A percentile compares a stretch with the other conserved stretches of the same genome.
Evolutionary conservation across 257 asterid species (phyloP).

Genomic region (Solanum lycopersicoides): DNA sequence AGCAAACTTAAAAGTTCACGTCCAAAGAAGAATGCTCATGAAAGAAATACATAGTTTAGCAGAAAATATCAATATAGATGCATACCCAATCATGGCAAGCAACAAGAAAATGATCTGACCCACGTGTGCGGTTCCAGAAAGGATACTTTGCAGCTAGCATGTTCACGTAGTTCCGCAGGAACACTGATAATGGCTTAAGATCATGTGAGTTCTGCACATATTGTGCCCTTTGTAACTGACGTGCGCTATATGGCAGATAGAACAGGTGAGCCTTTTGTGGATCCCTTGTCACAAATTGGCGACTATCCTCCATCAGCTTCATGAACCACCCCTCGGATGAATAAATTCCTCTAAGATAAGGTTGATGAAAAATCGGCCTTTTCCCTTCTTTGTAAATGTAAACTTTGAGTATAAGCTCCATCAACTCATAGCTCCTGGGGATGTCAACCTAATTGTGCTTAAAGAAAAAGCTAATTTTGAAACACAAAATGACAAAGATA

Average conservation of each 20-base stretch:
- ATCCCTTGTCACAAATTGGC: constrained; percentile 53
- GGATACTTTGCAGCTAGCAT: constrained; percentile 71
- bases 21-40: neutral
- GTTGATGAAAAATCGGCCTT: constrained; percentile 65
- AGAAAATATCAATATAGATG: neutral
- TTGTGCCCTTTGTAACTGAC: constrained; percentile 53
- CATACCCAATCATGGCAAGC: constrained; percentile 99
- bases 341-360: constrained; percentile 63
- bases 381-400: constrained; percentile 65
- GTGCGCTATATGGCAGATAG: constrained; percentile 82
- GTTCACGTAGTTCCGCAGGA: constrained; percentile 58
- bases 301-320: constrained; percentile 58
- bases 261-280: constrained; percentile 80
- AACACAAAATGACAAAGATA: neutral
- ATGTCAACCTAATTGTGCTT: neutral
- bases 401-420: constrained; percentile 74
- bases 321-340: constrained; percentile 93
- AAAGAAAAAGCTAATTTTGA: neutral
- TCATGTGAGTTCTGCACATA: constrained; percentile 72
- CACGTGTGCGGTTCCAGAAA: constrained; percentile 82
- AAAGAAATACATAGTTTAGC: neutral
- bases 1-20: neutral
- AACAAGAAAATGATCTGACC: constrained; percentile 81
- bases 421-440: constrained; percentile 86
- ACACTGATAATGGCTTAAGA: constrained; percentile 51